These are phyloP conservation scores for Aureobasidium melanogenum DNA, from an alignment of 2,329 filamentous ascomycete genomes.

Conservation along the genomic window DNA sequence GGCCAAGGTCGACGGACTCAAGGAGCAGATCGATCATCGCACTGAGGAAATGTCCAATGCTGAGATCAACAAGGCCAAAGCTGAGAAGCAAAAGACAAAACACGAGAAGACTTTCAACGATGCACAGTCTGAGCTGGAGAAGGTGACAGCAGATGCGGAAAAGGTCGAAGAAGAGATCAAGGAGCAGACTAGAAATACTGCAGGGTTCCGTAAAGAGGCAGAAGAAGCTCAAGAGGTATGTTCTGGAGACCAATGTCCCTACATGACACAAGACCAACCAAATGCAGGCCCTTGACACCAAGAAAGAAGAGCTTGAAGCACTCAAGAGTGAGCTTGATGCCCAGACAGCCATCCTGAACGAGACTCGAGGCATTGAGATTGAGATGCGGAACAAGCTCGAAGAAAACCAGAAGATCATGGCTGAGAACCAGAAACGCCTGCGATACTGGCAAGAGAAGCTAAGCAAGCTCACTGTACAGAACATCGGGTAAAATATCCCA, in stretches of 20 bases:
- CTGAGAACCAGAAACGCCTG: conserved; percentile 76
- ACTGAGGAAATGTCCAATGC: conserved; percentile 76
- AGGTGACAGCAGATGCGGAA: conserved; percentile 63
- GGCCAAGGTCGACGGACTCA: conserved; percentile 79
- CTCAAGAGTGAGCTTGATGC: conserved; percentile 82
- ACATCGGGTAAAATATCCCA: conserved; percentile 39
- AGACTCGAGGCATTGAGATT: conserved; percentile 81
- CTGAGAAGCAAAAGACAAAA: conserved; percentile 84
- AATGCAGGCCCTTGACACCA: conserved; percentile 56
- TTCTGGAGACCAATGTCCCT: not conserved
- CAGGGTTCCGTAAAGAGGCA: conserved; percentile 61
- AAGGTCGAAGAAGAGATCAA: conserved; percentile 69
- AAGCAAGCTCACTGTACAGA: conserved; percentile 72
- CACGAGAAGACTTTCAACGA: conserved; percentile 75
- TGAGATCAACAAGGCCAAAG: conserved; percentile 82
- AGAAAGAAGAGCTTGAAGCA: conserved; percentile 68
- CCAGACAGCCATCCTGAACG: conserved; percentile 77
- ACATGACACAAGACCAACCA: not conserved
- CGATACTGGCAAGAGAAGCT: conserved; percentile 87
- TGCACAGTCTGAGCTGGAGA: conserved; percentile 68
- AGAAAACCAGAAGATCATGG: conserved; percentile 82
- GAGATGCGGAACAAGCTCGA: conserved; percentile 98
- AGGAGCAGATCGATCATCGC: conserved; percentile 72
- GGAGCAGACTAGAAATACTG: conserved; percentile 66
- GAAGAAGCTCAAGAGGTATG: conserved; percentile 67